Evolutionary conservation across 129 eudicot genomes (phyloP).

Genomic region (Helianthus tuberosus): DNA sequence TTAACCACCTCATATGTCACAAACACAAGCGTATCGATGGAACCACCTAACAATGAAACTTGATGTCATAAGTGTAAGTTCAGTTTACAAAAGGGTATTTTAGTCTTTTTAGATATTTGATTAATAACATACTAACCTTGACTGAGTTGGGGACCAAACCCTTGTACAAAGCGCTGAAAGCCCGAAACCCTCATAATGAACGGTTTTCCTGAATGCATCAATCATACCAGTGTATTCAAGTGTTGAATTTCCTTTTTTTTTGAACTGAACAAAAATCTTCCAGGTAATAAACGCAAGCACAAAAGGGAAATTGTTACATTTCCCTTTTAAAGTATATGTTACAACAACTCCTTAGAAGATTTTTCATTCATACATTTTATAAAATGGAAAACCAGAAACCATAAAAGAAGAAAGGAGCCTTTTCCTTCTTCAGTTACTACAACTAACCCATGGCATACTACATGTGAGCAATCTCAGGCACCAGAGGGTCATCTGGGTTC

Average conservation of each 20-base stretch:
- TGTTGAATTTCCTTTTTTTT: slow-evolving; percentile 68
- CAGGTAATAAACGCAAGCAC: not conserved
- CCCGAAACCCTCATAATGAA: slow-evolving; percentile 75
- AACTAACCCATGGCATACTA: slow-evolving; percentile 63
- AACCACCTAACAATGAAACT: slow-evolving; percentile 61
- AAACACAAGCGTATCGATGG: slow-evolving; percentile 95
- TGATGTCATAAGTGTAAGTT: not conserved
- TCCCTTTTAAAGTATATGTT: not conserved
- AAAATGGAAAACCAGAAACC: not conserved
- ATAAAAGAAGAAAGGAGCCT: not conserved
- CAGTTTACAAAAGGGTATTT: not conserved
- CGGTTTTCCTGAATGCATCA: slow-evolving; percentile 90
- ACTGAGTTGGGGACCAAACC: slow-evolving; percentile 98
- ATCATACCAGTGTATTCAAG: slow-evolving; percentile 87
- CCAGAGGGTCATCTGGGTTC: too few species aligned
- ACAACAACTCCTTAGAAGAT: not conserved
- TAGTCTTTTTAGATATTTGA: not conserved
- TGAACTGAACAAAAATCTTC: not conserved
- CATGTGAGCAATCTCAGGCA: too few species aligned
- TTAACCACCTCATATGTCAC: slow-evolving; percentile 95
- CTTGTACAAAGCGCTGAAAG: slow-evolving; percentile 97
- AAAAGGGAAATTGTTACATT: not conserved
- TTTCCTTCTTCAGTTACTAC: slow-evolving; percentile 4
- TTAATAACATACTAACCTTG: slow-evolving; percentile 65
- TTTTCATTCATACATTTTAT: slow-evolving; percentile 5